Evolutionary conservation across 176 grass and related monocot species (phyloP).

Genomic region (Pontederia paniculata): DNA sequence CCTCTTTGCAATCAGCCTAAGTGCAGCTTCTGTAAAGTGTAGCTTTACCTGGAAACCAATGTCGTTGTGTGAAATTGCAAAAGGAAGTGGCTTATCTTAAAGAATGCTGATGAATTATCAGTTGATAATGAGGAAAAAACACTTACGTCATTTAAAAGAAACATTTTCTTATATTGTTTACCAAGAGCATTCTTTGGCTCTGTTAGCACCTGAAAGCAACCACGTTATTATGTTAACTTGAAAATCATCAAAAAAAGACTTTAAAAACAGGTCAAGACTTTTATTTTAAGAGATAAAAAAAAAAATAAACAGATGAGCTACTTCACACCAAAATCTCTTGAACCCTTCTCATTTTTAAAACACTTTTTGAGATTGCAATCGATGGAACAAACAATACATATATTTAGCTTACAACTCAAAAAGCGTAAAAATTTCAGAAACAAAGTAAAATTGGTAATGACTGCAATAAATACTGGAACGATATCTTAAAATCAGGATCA

Average conservation of each 20-base stretch:
- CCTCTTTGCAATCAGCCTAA: slow-evolving; percentile 67
- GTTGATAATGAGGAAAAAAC: neutral
- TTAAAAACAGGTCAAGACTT: neutral
- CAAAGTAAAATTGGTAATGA: no score
- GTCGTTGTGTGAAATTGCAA: slow-evolving; percentile 2
- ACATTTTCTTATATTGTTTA: slow-evolving; percentile 93
- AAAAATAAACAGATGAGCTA: neutral
- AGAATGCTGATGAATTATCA: slow-evolving; percentile 10
- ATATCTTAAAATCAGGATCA: no score
- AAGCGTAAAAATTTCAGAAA: no score
- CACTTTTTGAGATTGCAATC: no score
- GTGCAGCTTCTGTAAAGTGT: slow-evolving; percentile 60
- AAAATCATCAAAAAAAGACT: neutral
- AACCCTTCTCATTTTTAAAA: no score
- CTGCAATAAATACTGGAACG: no score
- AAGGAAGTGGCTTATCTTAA: slow-evolving; percentile 8
- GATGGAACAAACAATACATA: no score
- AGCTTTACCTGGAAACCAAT: slow-evolving; percentile 52
- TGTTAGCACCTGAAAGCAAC: slow-evolving; percentile 68
- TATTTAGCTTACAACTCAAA: no score
- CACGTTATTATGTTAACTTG: slow-evolving; percentile 23
- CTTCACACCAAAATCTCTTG: no score
- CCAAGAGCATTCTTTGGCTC: slow-evolving; percentile 94
- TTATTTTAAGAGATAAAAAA: neutral
- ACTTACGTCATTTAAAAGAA: slow-evolving; percentile 79